A percentile compares a stretch with the other conserved stretches of the same genome.
phyloP scores from a whole-genome alignment of 2,329 filamentous ascomycete species.

The Helminthosporium solani region DNA sequence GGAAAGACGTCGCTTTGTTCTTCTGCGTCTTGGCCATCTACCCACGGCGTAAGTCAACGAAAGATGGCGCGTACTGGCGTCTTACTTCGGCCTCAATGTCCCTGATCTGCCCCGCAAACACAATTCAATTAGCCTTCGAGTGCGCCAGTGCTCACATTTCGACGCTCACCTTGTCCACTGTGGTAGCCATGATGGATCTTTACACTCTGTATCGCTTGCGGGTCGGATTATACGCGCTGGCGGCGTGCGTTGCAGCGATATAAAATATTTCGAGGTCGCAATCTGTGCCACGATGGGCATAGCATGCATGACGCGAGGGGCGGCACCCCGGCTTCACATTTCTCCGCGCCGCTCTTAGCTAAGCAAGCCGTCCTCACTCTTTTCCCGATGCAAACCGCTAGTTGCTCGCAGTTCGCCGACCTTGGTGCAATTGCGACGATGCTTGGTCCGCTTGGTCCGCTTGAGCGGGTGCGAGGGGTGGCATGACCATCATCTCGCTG shows the following conservation, averaged over 20 bases:
- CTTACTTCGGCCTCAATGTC: constrained; percentile 89
- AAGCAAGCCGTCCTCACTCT: constrained; percentile 8
- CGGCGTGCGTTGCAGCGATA: constrained; percentile 5
- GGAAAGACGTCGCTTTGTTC: constrained; percentile 92
- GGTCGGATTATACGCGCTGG: constrained; percentile 1
- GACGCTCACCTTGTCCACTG: constrained; percentile 81
- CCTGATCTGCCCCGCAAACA: constrained; percentile 69
- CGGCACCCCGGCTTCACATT: constrained; percentile 8
- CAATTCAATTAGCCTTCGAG: constrained; percentile 32
- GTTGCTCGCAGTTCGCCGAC: neutral
- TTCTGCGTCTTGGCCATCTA: constrained; percentile 97
- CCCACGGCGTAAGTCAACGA: constrained; percentile 24
- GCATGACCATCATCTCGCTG: neutral
- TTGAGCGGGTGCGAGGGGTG: neutral
- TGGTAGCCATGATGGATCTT: constrained; percentile 78
- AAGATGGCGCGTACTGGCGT: constrained; percentile 19
- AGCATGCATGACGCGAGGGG: constrained; percentile 32
- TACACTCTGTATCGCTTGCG: neutral
- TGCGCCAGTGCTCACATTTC: constrained; percentile 24
- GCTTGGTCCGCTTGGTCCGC: constrained; percentile 1
- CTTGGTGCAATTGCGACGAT: neutral
- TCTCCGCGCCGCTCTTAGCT: neutral
- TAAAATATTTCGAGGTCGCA: constrained; percentile 37
- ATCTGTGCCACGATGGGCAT: too few species aligned
- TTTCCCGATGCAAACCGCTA: constrained; percentile 29